Evolutionary conservation across 306 rosid genomes (phyloP).

Genomic region (Quercus dentata): DNA sequence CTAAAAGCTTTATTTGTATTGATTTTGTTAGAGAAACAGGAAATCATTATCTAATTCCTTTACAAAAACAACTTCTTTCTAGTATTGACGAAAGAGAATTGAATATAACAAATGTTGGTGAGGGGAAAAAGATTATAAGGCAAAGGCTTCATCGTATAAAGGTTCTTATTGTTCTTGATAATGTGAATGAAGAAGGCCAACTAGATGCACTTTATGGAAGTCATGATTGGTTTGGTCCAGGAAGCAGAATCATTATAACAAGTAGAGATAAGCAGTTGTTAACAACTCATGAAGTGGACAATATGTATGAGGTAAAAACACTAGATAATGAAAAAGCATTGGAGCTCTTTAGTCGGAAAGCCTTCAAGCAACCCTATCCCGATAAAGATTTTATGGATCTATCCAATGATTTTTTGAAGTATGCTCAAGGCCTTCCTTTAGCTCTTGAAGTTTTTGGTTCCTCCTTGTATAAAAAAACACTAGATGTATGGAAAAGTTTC

Average conservation of each 20-base stretch:
- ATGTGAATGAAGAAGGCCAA: no score
- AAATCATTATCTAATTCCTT: not conserved
- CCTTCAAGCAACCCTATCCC: slow-evolving; percentile 1
- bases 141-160: not conserved
- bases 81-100: not conserved
- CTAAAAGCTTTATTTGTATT: slow-evolving; percentile 2
- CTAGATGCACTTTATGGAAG: no score
- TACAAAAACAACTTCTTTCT: not conserved
- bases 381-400: slow-evolving; percentile 6
- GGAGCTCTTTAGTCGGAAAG: not conserved
- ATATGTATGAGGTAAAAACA: slow-evolving; percentile 12
- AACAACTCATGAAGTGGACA: not conserved
- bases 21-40: slow-evolving; percentile 12
- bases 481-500: slow-evolving; percentile 16
- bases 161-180: no score
- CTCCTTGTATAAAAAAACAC: slow-evolving; percentile 9
- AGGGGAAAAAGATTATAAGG: not conserved
- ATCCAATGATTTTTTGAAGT: not conserved
- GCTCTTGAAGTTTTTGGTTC: slow-evolving; percentile 3
- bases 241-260: no score
- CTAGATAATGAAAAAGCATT: slow-evolving; percentile 7
- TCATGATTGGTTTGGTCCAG: no score
- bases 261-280: no score
- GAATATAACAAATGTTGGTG: not conserved
- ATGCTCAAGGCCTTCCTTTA: no score